phyloP scores from a whole-genome alignment of 495 filamentous ascomycete genomes.

The Penicillium lividum region DNA sequence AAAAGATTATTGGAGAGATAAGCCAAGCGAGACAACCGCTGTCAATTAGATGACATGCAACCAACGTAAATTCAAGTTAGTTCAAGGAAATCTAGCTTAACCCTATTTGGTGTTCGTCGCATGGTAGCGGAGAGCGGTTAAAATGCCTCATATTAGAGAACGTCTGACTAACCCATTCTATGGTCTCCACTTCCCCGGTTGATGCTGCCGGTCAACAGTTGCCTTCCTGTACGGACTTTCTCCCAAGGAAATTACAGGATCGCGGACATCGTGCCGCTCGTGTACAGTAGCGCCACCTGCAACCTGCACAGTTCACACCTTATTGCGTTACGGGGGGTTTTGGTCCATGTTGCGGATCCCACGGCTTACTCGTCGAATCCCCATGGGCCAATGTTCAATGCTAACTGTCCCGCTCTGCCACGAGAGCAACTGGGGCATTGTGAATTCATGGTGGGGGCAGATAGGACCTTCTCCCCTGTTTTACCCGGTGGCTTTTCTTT shows the following conservation, averaged over 20 bases:
- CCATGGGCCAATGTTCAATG: background rate
- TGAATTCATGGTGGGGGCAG: background rate
- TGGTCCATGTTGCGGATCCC: background rate
- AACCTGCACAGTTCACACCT: conserved; percentile 37
- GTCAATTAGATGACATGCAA: conserved; percentile 8
- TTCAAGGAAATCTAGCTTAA: background rate
- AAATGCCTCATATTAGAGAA: conserved; percentile 27
- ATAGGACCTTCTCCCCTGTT: background rate
- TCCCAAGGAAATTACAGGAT: conserved; percentile 7
- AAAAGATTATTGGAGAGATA: background rate
- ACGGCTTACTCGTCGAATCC: background rate
- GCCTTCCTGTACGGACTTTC: background rate
- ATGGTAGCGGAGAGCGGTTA: conserved; percentile 13
- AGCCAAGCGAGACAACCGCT: conserved; percentile 21
- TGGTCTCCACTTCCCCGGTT: conserved; percentile 30
- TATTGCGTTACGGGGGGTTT: conserved; percentile 17
- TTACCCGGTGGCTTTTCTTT: background rate
- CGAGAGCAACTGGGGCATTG: background rate
- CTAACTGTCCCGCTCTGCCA: background rate
- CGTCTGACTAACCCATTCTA: conserved; percentile 7
- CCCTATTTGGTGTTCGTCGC: conserved; percentile 13
- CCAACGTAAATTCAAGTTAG: background rate
- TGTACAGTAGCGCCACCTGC: conserved; percentile 13
- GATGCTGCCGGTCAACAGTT: conserved; percentile 27
- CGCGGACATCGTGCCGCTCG: background rate